Conservation (phyloP, 1,284 basidiomycete genomes). For the Puccinia horiana region DNA sequence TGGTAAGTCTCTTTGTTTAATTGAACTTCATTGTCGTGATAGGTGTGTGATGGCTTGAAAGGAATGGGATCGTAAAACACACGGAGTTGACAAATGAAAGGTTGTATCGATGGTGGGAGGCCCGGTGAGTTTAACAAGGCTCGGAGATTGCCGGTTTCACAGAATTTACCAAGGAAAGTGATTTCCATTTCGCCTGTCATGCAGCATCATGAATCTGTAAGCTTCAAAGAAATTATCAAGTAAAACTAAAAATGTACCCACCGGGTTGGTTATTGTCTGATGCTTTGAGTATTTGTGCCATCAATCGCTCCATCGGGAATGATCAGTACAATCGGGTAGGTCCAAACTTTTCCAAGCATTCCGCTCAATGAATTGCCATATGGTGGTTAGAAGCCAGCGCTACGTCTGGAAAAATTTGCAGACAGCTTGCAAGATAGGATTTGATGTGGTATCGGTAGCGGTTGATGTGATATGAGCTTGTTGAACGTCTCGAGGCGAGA, state of each 20-base stretch:
- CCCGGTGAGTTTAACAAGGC: not conserved
- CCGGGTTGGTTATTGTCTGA: slow-evolving; percentile 31
- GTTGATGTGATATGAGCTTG: not conserved
- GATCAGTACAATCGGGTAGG: slow-evolving; percentile 32
- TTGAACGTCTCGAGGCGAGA: slow-evolving; percentile 22
- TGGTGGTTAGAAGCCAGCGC: slow-evolving; percentile 39
- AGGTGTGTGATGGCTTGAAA: not conserved
- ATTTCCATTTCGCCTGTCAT: slow-evolving; percentile 26
- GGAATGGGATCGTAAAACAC: slow-evolving; percentile 5
- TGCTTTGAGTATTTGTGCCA: slow-evolving; percentile 31
- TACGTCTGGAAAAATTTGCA: not conserved
- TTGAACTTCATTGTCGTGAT: not conserved
- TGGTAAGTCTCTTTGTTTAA: not conserved
- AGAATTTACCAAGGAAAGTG: slow-evolving; percentile 1
- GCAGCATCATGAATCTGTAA: not conserved
- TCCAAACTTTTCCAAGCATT: slow-evolving; percentile 38
- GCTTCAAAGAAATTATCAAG: not conserved
- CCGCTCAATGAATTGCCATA: slow-evolving; percentile 42
- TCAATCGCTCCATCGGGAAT: slow-evolving; percentile 34
- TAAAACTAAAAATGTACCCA: slow-evolving; percentile 12
- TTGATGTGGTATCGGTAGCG: slow-evolving; percentile 18
- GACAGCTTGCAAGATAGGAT: slow-evolving; percentile 18
- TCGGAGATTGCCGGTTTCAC: not conserved
- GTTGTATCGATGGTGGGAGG: too few relatives aligned
- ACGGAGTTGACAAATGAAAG: too few relatives aligned